phyloP scores from a whole-genome alignment of 768 basidiomycete species.

The Goffeauzyma gilvescens region DNA sequence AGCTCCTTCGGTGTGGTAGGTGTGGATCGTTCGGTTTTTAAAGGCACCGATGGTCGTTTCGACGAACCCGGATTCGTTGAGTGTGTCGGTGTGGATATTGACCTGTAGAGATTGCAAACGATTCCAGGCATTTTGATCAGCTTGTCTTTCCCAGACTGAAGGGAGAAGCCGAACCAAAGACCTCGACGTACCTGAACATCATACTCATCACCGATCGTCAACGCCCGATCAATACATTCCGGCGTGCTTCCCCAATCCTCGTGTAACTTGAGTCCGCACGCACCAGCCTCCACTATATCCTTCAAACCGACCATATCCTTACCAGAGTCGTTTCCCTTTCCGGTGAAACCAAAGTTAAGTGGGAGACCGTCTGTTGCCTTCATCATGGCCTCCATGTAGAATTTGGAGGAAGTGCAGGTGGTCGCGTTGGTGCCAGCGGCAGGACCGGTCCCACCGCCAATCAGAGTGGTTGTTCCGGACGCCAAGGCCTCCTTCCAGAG shows the following conservation, averaged over 20 bases:
- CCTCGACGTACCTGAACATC: conserved; percentile 60
- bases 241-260: conserved; percentile 97
- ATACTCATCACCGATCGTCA: conserved; percentile 69
- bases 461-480: conserved; percentile 70
- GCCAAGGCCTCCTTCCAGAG: conserved; percentile 50
- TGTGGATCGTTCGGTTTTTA: conserved; percentile 77
- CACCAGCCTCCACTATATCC: conserved; percentile 67
- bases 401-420: conserved; percentile 78
- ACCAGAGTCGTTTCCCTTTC: conserved; percentile 86
- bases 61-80: conserved; percentile 94
- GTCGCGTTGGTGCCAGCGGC: conserved; percentile 77
- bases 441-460: conserved; percentile 92
- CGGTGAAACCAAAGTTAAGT: conserved; percentile 86
- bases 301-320: conserved; percentile 42
- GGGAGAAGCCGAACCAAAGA: background rate
- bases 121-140: too few species aligned
- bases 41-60: conserved; percentile 87
- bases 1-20: conserved; percentile 92
- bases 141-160: too few species aligned
- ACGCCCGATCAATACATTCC: conserved; percentile 50
- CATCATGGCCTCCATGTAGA: conserved; percentile 79
- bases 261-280: conserved; percentile 78
- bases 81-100: conserved; percentile 90
- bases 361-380: conserved; percentile 73
- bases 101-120: conserved; percentile 37